Base-by-base conservation (phyloP, 441 rosid species). In the Euphorbia celastroides region DNA sequence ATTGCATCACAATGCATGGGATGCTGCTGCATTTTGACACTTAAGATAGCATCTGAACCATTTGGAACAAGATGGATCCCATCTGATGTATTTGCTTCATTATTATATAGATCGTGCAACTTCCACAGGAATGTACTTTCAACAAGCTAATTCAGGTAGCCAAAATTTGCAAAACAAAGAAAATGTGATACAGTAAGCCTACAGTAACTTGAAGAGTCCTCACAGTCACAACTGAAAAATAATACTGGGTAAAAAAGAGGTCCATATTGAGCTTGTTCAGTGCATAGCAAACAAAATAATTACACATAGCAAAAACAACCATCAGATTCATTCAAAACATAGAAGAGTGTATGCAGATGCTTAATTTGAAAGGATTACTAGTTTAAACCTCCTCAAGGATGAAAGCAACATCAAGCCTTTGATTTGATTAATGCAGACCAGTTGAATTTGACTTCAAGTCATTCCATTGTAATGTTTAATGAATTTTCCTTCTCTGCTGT, bases 1-100 rank as follows among this genome's bases (percentile, higher is more conserved):
- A 92, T 63, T 58, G 91, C 89, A 84, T 94, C 92, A 54, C 88
- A 87, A 60, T 92, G 93, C 96, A 92, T 81, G 61, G 92, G 82
- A 79, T 87, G 75, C 72, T 90, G 99, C 64, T 83, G 91, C 19
- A 74, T 57, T 67, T 87, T 82, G 74, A 83, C 81, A 42, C 78
- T 62, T 71, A 88, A 62, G 23, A 83, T 76, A 60, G 77, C 66
- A 64, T 87, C 85, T 68, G 74, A 69, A 59, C 92, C 88, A 68
- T 84, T 56, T 63, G 94, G 98, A 68, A 80, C 83, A 66, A 92
- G 86, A 75, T 72, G 83, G 80, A 92, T 77, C 67, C 73, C 83
- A 44, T 89, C 98, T 0, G 64, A 68, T 57, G 72, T 69, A 69
- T 72, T 75, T 65, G 76, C 85, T 76, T 94, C 94, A 61, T 78